Conservation (phyloP, 805 yeast species). For the Teunomyces atbi region DNA sequence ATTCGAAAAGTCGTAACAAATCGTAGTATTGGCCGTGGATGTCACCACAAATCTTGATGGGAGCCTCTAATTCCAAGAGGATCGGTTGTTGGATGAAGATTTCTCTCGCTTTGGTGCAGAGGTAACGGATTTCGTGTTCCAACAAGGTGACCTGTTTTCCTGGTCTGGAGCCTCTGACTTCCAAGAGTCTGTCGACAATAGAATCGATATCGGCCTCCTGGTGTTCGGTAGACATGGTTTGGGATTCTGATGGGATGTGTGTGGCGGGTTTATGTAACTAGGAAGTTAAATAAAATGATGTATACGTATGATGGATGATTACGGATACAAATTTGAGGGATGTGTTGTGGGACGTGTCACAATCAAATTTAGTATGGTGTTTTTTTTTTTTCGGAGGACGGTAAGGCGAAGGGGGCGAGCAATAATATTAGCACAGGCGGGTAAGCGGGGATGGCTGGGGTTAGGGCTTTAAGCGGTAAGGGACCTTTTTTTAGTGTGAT, state of each 20-base stretch:
- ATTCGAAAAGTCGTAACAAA: slow-evolving; percentile 89
- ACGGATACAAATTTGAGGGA: slow-evolving; percentile 5
- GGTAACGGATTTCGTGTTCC: slow-evolving; percentile 90
- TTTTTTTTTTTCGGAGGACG: slow-evolving; percentile 2
- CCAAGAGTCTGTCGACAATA: slow-evolving; percentile 92
- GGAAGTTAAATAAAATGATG: neutral
- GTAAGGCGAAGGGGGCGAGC: slow-evolving; percentile 5
- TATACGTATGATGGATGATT: slow-evolving; percentile 4
- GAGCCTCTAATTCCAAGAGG: slow-evolving; percentile 92
- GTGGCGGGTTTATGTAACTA: neutral
- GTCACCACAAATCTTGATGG: slow-evolving; percentile 96
- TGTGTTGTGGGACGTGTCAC: slow-evolving; percentile 5
- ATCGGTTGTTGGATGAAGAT: slow-evolving; percentile 98
- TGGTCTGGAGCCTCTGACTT: slow-evolving; percentile 97
- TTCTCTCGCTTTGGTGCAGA: slow-evolving; percentile 97
- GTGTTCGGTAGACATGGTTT: slow-evolving; percentile 31
- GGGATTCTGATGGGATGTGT: slow-evolving; percentile 6
- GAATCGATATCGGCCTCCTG: slow-evolving; percentile 93
- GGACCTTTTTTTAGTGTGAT: neutral
- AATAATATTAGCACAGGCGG: slow-evolving; percentile 4
- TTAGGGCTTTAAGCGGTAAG: neutral
- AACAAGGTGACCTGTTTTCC: slow-evolving; percentile 94
- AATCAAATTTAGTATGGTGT: neutral
- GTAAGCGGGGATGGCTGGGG: slow-evolving; percentile 4
- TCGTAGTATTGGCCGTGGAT: slow-evolving; percentile 98